Conservation (phyloP, 768 basidiomycete species). For the Mycena metata region DNA sequence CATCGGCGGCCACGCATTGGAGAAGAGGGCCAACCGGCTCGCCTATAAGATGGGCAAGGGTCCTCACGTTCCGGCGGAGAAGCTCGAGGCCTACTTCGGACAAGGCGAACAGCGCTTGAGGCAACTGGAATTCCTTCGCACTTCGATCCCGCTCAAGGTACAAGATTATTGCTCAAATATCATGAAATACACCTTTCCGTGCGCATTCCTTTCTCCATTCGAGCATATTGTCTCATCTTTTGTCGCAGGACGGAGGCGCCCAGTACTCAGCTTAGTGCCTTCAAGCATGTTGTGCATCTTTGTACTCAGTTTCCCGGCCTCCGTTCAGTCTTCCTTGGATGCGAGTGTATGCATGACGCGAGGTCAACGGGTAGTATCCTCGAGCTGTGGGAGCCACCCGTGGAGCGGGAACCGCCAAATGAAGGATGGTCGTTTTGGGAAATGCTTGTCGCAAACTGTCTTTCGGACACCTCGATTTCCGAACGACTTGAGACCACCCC, state of each 20-base stretch:
- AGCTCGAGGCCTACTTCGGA: neutral
- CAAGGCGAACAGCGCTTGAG: neutral
- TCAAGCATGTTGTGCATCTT: neutral
- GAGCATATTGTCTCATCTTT: neutral
- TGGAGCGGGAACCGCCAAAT: neutral
- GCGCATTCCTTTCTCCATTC: neutral
- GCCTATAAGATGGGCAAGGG: neutral
- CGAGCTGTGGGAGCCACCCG: neutral
- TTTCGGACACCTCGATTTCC: neutral
- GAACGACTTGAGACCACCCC: neutral
- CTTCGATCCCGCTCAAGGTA: neutral
- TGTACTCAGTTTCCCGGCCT: neutral
- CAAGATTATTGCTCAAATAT: neutral
- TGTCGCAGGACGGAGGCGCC: neutral
- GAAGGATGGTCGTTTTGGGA: neutral
- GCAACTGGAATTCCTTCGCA: neutral
- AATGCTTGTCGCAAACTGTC: neutral
- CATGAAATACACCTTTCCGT: constrained; percentile 1
- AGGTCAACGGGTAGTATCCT: neutral
- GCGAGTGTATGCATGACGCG: neutral
- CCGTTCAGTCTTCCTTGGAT: neutral
- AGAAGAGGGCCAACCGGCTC: neutral
- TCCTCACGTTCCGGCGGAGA: neutral
- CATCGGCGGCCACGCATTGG: neutral
- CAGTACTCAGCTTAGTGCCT: neutral